Evolutionary conservation across 441 rosid species (phyloP), one percentile per base, ranked within the genome.

Genomic region (Pelargonium australe): DNA sequence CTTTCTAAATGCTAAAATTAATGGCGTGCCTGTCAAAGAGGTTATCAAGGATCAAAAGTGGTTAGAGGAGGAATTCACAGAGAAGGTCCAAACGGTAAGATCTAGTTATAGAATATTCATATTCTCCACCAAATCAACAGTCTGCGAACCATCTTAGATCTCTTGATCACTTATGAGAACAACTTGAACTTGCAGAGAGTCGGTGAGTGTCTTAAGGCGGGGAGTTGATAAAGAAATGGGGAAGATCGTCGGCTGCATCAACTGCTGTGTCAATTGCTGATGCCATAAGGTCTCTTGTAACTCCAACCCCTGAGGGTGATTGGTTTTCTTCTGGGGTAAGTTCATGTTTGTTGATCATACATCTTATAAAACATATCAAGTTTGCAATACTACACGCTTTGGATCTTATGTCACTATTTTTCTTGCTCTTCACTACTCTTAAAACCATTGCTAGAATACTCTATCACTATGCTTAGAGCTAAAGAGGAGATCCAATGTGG

Each of bases 221-320:
- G 49, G 82, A 72, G 43, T 72, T 94, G 69, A 94, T 94, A 79
- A 64, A 94, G 85, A 94, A 94, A 81, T 89, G 97, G 99, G 99
- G 99, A 78, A 84, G 97, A 80, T 91, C 99, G 53, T 94, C 97
- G 4, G 99, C 99, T 71, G 97, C 99, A 71, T 94, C 99, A 62
- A 94, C 97, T 8, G 86, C 97, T 37, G 88, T 94, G 57, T 91
- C 99, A 62, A 85, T 91, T 51, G 96, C 64, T 68, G 99, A 94
- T 72, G 96, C 96, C 71, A 88, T 94, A 1, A 91, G 85, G 81
- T 89, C 99, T 58, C 88, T 91, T 20, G 76, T 87, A 64, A 88
- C 87, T 79, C 97, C 97, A 20, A 94, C 99, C 5, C 89, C 95
- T 0, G 87, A 87, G 82, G 99, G 96, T 68, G 99, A 94, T 73